Evolutionary conservation across 495 filamentous ascomycete species (phyloP), one percentile per base, ranked within the genome.

Genomic region (Penicillium paradoxum): DNA sequence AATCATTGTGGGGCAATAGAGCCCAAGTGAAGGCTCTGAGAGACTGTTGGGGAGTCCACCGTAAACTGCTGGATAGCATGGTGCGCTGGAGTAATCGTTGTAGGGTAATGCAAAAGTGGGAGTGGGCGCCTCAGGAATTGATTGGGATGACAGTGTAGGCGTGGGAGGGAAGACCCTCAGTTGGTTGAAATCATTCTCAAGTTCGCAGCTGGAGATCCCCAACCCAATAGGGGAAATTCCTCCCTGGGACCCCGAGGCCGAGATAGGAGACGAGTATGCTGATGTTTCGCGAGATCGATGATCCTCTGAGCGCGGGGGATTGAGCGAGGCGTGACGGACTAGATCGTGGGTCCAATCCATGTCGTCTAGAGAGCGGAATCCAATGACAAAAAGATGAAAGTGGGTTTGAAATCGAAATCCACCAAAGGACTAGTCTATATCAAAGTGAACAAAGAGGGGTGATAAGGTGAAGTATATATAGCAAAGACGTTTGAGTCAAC

Each of bases 171-270:
- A 63, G 2, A 41, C 42, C 39, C 45, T 52, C 38, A 58, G 10
- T 34, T 66, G 53, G 13, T 49, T 43, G 14, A 53, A 47, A 2
- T 42, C 14, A 18, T 44, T 22, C 15, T 67, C 65, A 22, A 65
- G 58, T 1, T 58, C 63, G 46, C 62, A 65, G 36, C 57, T 48
- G n/a, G 60, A 59, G 15, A 74, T 72, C 0, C 71, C 73, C n/a
- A 74, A 38, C 9, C 71, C 69, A 14, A 59, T 36, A 10, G 51
- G 9, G 11, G 55, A 49, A 11, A 53, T 39, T n/a, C 34, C 37
- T 19, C 55, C 37, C 34, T 63, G 62, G 8, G 51, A 44, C 17
- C 58, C 32, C 1, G 44, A 44, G 22, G 56, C 38, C 24, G 52
- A 57, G n/a, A 58, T 49, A 0, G 61, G 58, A 3, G 65, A 61